Evolutionary conservation across 805 yeast species (phyloP), one percentile per base, ranked within the genome.

Genomic region (Candida tibetensis): DNA sequence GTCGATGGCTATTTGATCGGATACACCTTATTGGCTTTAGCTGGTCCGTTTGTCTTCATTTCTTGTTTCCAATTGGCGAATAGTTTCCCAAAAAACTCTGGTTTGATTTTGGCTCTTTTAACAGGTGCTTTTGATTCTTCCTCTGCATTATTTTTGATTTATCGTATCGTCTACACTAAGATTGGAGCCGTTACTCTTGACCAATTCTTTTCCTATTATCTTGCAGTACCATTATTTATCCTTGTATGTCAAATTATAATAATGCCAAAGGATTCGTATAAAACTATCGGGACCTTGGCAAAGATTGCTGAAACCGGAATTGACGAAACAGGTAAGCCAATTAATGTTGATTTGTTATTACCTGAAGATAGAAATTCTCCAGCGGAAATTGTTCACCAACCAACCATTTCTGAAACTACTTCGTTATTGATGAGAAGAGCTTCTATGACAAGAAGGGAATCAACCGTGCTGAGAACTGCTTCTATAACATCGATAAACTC

Each of bases 41-140:
- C 95, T 5, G 97, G 98, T 4, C 98, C 98, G 7, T 89, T 90
- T 64, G 90, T 85, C 15, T 90, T 86, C 57, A 89, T 91, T 41
- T 82, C 95, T 13, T 79, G 88, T 44, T 89, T 90, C 72, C 97
- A 90, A 54, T 69, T 90, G 57, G 85, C 96, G 5, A 90, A 89
- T 57, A 52, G 58, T 28, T 57, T 57, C 45, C 62, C 62, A 30
- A 50, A 48, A 36, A 55, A 54, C 52, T 54, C 59, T 30, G 62
- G 62, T n/a, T 47, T 57, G 35, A 47, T 57, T 15, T 51, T 57
- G 54, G 62, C 62, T 14, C 46, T 57, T 25, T 53, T 57, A 47
- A 57, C 96, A 0, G 97, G 97, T n/a, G 89, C 96, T 0, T 89
- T 90, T 55, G 97, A 91, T 60, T 74, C 95, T 0, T 85, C 95